Percentiles rank a stretch among this genome's conserved stretches.
Conservation (phyloP, 768 basidiomycete genomes). For the Boletus subcaerulescens region DNA sequence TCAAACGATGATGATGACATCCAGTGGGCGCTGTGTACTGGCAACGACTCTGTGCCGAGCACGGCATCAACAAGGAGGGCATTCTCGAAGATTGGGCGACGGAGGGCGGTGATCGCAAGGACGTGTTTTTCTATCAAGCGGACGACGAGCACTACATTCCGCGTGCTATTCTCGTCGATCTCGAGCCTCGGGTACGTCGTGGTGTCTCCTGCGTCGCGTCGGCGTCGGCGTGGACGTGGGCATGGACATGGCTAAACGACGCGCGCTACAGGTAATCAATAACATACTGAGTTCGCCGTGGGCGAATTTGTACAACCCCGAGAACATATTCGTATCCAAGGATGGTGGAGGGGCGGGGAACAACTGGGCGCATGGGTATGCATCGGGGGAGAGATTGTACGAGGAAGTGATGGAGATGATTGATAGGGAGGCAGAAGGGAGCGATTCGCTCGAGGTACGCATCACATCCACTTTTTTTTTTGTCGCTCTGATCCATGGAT, state of each 20-base stretch:
- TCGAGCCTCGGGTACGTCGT: constrained; percentile 84
- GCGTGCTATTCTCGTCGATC: constrained; percentile 91
- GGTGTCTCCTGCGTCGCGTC: neutral
- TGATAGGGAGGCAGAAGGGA: constrained; percentile 96
- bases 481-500: neutral
- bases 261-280: constrained; percentile 77
- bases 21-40: constrained; percentile 96
- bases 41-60: constrained; percentile 97
- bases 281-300: constrained; percentile 88
- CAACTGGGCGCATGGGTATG: constrained; percentile 97
- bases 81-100: constrained; percentile 97
- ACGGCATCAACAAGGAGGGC: constrained; percentile 94
- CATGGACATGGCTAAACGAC: neutral
- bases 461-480: neutral
- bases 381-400: constrained; percentile 85
- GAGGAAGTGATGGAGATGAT: constrained; percentile 99
- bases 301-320: constrained; percentile 88
- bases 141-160: constrained; percentile 99
- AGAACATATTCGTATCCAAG: constrained; percentile 94
- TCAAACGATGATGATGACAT: neutral
- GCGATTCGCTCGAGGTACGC: constrained; percentile 89
- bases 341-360: constrained; percentile 99
- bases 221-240: neutral
- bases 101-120: constrained; percentile 93
- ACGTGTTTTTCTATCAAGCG: constrained; percentile 99